These are phyloP conservation scores for Trichoderma brevicompactum DNA, from an alignment of 2,329 filamentous ascomycete genomes.

Conservation along the genomic window DNA sequence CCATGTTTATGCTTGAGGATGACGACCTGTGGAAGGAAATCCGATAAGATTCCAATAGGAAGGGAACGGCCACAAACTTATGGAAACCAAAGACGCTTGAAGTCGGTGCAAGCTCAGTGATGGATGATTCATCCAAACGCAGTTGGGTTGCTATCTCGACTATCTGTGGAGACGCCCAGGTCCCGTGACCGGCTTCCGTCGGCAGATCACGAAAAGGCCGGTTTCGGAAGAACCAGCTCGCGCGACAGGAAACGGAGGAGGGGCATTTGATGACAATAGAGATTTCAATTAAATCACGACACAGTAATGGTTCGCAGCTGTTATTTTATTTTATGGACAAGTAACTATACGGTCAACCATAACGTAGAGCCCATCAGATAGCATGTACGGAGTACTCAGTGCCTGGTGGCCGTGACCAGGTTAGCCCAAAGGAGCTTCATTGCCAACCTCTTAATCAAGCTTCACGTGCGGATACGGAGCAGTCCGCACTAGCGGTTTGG, in stretches of 20 bases:
- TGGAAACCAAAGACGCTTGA: constrained; percentile 4
- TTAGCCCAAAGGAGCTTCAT: no score
- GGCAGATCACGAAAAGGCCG: constrained; percentile 15
- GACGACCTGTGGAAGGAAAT: not conserved
- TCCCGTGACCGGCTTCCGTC: constrained; percentile 27
- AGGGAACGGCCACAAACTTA: not conserved
- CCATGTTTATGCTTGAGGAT: constrained; percentile 31
- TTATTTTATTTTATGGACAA: no score
- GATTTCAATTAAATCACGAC: not conserved
- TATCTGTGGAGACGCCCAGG: constrained; percentile 16
- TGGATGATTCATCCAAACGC: not conserved
- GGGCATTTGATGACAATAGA: not conserved
- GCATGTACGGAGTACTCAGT: no score
- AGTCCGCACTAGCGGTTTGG: no score
- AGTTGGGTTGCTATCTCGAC: not conserved
- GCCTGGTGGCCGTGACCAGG: no score
- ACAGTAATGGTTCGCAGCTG: no score
- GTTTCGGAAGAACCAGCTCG: constrained; percentile 6
- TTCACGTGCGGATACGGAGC: no score
- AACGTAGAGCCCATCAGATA: no score
- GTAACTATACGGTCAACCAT: no score
- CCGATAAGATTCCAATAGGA: not conserved
- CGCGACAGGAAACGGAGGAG: no score
- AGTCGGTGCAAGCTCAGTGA: constrained; percentile 16
- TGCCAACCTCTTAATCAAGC: no score